Evolutionary conservation across 129 eudicot genomes (phyloP).

Genomic region (Mikania micrantha): DNA sequence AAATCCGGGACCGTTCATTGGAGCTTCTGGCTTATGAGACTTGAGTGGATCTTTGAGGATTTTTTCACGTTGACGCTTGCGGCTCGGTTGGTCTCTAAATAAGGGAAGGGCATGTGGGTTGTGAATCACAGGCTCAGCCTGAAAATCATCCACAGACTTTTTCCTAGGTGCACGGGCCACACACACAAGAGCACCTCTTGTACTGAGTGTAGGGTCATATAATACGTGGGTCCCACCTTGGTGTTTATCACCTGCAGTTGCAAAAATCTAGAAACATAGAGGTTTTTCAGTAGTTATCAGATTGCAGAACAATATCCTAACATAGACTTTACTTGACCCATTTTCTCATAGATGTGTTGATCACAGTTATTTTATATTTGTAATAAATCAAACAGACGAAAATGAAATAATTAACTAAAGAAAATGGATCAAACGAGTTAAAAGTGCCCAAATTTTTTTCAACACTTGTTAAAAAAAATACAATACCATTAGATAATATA

Average conservation of each 20-base stretch:
- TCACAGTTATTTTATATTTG: neutral
- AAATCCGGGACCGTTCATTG: conserved; percentile 86
- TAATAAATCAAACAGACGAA: neutral
- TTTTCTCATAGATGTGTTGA: neutral
- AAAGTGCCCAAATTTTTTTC: neutral
- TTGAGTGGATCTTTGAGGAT: conserved; percentile 86
- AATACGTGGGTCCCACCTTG: conserved; percentile 93
- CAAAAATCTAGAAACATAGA: conserved; percentile 55
- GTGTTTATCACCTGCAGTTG: conserved; percentile 79
- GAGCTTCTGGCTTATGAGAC: conserved; percentile 97
- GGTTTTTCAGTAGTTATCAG: neutral
- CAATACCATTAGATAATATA: too few relatives aligned
- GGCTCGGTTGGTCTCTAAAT: conserved; percentile 97
- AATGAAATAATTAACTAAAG: neutral
- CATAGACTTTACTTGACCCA: neutral
- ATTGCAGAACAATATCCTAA: neutral
- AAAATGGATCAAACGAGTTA: neutral
- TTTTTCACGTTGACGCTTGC: conserved; percentile 94
- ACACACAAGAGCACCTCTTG: conserved; percentile 97
- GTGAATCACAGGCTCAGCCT: conserved; percentile 75
- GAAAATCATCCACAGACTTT: conserved; percentile 83
- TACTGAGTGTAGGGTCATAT: conserved; percentile 86
- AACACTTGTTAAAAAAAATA: too few relatives aligned
- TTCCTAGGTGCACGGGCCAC: conserved; percentile 98
- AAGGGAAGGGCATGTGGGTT: conserved; percentile 98